A percentile compares a stretch with the other conserved stretches of the same genome.
These are phyloP conservation scores for Dendrobium catenatum DNA, from an alignment of 106 monocot genomes.

Conservation along the genomic window DNA sequence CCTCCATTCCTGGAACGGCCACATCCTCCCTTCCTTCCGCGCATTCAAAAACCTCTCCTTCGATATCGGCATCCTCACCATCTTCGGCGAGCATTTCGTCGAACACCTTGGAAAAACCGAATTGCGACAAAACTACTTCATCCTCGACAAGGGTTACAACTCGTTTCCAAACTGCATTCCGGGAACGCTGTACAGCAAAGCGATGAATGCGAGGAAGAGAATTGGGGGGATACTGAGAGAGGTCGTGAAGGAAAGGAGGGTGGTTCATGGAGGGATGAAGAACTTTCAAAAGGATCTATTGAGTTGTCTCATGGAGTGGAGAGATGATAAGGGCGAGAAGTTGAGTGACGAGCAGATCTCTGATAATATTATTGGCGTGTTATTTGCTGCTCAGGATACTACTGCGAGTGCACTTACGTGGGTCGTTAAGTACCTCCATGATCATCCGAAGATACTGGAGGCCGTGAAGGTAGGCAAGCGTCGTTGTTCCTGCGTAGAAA, in stretches of 20 bases:
- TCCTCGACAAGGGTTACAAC: constrained; percentile 83
- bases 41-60: constrained; percentile 33
- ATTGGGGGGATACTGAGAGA: constrained; percentile 36
- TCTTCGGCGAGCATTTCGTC: constrained; percentile 53
- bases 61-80: constrained; percentile 56
- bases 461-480: constrained; percentile 46
- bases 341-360: constrained; percentile 69
- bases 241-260: constrained; percentile 62
- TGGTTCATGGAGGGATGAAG: background rate
- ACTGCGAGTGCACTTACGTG: constrained; percentile 82
- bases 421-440: constrained; percentile 81
- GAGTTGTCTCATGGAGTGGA: constrained; percentile 36
- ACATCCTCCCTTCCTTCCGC: constrained; percentile 30
- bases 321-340: constrained; percentile 15
- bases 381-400: constrained; percentile 90
- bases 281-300: constrained; percentile 31
- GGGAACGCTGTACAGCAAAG: constrained; percentile 51
- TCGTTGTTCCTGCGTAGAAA: too few relatives aligned
- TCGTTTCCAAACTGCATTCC: constrained; percentile 57
- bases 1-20: constrained; percentile 32
- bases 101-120: constrained; percentile 21
- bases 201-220: constrained; percentile 61
- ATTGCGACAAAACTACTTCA: constrained; percentile 59
- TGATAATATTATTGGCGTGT: constrained; percentile 78
- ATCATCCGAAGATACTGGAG: constrained; percentile 53